Evolutionary conservation across 495 filamentous ascomycete species (phyloP), one percentile per base, ranked within the genome.

Genomic region (Podospora pseudoanserina): DNA sequence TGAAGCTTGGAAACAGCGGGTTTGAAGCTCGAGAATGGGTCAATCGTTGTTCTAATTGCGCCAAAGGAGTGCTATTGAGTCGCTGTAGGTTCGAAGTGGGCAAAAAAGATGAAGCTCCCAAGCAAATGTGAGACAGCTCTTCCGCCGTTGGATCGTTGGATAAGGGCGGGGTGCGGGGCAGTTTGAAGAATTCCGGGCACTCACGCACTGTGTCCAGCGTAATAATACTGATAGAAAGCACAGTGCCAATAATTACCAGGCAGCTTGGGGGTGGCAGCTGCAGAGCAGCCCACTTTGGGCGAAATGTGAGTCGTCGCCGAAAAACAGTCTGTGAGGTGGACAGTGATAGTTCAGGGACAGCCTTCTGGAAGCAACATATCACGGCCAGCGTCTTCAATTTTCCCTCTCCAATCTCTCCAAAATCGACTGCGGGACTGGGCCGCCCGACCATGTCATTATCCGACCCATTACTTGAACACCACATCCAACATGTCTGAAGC

Each of bases 401-500:
- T 23, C 1, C 23, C 23, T 23, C 23, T 23, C 23, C 23, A 23
- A 23, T 58, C 39, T 3, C 30, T 34, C 32, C 53, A 60, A 26
- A 28, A 58, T 32, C 60, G 57, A 34, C 60, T 68, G 59, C 66
- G 63, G 66, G 16, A 32, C 59, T 70, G 26, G 61, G 65, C 39
- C 68, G 68, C 68, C 65, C 60, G 70, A 74, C 68, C 66, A 76
- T 77, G 75, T 75, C 74, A 69, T 72, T 71, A 67, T 65, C 69
- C 75, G 68, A 71, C 60, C 68, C 74, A 70, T 71, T 72, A 73
- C 65, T 72, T 67, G 68, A 74, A 68, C 71, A 68, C 68, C 68
- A 65, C 71, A 68, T 27, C 65, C 75, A 82, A 74, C 68, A 83
- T 83, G 81, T 78, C 80, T 78, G 81, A 82, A 81, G 71, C 65